Evolutionary conservation across 2,329 filamentous ascomycete genomes (phyloP), one percentile per base, ranked within the genome.

Genomic region (Colletotrichum magnum): DNA sequence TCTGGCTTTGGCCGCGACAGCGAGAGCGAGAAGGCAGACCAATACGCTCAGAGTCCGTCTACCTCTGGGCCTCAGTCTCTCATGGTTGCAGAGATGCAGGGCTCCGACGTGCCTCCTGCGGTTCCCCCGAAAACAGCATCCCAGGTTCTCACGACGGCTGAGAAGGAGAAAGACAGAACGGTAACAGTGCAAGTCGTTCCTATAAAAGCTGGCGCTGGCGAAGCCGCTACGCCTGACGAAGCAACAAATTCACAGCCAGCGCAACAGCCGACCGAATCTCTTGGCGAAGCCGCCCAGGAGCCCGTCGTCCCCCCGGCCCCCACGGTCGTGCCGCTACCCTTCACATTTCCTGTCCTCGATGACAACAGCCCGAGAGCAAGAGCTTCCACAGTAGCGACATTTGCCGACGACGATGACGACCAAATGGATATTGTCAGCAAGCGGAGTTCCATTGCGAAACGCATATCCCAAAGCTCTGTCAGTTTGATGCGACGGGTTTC

Each of bases 381-480:
- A 16, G 85, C 87, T 32, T 94, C 91, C 2, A 93, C 93, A 2
- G 84, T 93, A 21, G 93, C 91, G 3, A 92, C 92, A 0, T 86
- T 92, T 74, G 90, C 91, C 16, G 90, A 92, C 65, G 86, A 90
- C 32, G 86, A 90, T 32, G 85, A 85, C 12, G 75, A 79, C 12
- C 69, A 61, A 51, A 76, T 71, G 10, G 68, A 18, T 54, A 73
- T 63, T 57, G 72, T 52, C 65, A 70, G 70, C 72, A 79, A 77
- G 60, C 78, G 80, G 24, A 74, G 75, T 15, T 84, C 85, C 4
- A 71, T 85, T 18, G 84, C 82, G 5, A 85, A 85, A 58, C 82
- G 84, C 18, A 76, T 88, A 2, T 89, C 88, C 1, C 80, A 79
- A 13, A 79, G 82, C 57, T 88, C 88, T 2, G 79, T 74, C 13